A percentile compares a stretch with the other conserved stretches of the same genome.
Conservation (phyloP, 352 stramenopile genomes). For the Phytopythium aichiense region DNA sequence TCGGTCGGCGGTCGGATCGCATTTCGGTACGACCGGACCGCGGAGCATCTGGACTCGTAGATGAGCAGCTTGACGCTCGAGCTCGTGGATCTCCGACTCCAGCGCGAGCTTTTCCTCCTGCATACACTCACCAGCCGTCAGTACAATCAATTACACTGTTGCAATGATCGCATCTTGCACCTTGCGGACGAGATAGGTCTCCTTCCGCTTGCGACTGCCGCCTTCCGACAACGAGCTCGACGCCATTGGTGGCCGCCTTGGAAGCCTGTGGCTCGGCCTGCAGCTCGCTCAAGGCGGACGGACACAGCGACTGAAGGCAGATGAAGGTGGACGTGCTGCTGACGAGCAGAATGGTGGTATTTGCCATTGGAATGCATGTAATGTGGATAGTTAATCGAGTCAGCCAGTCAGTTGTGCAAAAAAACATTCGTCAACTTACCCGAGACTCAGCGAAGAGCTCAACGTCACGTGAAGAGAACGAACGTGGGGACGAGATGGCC, state of each 20-base stretch:
- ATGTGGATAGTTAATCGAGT: too few species aligned
- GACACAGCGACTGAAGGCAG: too few species aligned
- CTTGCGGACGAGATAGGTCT: slow-evolving; percentile 7
- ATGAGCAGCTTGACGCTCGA: slow-evolving; percentile 9
- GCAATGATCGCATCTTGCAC: not conserved
- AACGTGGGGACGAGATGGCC: not conserved
- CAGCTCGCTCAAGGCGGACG: not conserved
- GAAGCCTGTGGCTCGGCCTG: not conserved
- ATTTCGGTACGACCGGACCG: not conserved
- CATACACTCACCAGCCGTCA: not conserved
- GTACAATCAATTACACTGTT: too few species aligned
- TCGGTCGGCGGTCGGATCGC: not conserved
- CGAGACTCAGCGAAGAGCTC: too few species aligned
- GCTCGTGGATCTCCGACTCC: slow-evolving; percentile 12
- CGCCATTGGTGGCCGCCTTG: not conserved
- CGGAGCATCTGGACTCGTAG: slow-evolving; percentile 1
- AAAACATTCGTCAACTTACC: too few species aligned
- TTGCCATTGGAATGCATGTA: too few species aligned
- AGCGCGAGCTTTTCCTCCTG: slow-evolving; percentile 22
- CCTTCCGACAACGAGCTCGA: not conserved
- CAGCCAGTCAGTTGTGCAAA: too few species aligned
- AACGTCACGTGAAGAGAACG: too few species aligned
- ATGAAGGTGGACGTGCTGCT: too few species aligned
- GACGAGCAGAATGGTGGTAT: too few species aligned
- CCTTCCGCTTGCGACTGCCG: slow-evolving; percentile 4